Evolutionary conservation across 768 basidiomycete species (phyloP).

Genomic region (Agaricus blazei): DNA sequence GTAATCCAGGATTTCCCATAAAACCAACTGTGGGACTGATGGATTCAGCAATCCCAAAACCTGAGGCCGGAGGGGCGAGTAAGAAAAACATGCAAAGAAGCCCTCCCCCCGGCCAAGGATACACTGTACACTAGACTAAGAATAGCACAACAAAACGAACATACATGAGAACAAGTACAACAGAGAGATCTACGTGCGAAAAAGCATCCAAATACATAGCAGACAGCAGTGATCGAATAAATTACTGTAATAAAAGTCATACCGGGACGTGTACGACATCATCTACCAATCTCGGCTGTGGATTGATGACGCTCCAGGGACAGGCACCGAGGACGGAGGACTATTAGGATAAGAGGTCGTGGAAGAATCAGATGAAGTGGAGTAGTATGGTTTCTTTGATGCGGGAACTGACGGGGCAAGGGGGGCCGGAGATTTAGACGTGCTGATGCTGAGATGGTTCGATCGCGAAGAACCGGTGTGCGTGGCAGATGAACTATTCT

Average conservation of each 20-base stretch:
- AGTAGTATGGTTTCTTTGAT: background rate
- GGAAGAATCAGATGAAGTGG: background rate
- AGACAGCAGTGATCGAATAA: background rate
- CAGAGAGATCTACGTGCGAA: background rate
- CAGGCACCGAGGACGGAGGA: constrained; percentile 5
- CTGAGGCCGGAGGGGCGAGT: too few relatives aligned
- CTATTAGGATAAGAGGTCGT: too few relatives aligned
- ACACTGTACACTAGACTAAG: too few relatives aligned
- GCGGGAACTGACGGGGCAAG: background rate
- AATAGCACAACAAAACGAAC: too few relatives aligned
- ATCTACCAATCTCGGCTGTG: background rate
- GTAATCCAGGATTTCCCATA: too few relatives aligned
- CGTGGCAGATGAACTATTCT: background rate
- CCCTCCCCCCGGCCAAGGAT: too few relatives aligned
- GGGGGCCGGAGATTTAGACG: too few relatives aligned
- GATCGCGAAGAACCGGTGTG: background rate
- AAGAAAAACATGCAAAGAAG: too few relatives aligned
- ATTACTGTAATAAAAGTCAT: background rate
- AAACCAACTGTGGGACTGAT: too few relatives aligned
- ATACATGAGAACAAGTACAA: too few relatives aligned
- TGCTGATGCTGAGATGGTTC: background rate
- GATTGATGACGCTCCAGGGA: background rate
- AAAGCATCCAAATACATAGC: background rate
- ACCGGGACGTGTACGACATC: background rate
- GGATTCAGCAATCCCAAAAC: too few relatives aligned